Base-by-base conservation (phyloP, 441 rosid species). In the Jatropha podagrica region DNA sequence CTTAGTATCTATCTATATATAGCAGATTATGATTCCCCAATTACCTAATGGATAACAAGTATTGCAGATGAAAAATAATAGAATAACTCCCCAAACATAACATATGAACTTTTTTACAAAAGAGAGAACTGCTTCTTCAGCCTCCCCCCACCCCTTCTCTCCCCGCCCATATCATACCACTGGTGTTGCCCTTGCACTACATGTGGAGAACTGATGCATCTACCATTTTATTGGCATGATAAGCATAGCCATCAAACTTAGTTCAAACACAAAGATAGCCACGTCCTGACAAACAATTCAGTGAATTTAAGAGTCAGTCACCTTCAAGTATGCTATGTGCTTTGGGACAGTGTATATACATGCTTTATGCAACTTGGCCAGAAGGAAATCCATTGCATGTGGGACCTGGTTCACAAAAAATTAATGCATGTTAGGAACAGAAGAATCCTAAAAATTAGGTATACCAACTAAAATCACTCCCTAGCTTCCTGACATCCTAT, bases 261-360 rank as follows among this genome's bases (percentile, higher is more conserved):
- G 38, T 18, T 13, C 0, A n/a, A 49, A 73, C 12, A 59, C 59
- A 75, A 60, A 44, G 46, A 55, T 9, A n/a, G 9, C 52, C n/a
- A 58, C 42, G 46, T 42, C 46, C 23, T 40, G 13, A 68, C 38
- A 18, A 51, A 64, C 63, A 58, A 11, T 67, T 44, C 5, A 40
- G 54, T 11, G 54, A 77, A 18, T 38, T 52, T 61, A 46, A 55
- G 68, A 71, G 65, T 23, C 18, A 42, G 18, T 75, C 72, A 93
- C 99, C 95, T 93, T 80, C 18, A 86, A 82, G 83, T 85, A 86
- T 9, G 64, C 69, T 72, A 87, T 71, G 80, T 92, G 91, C 81
- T 88, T 95, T 48, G 98, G 99, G 75, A 95, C 88, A 11, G 95
- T 90, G 84, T 90, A 93, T 78, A 87, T 88, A 79, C 98, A 95